Evolutionary conservation across 306 rosid species (phyloP), one percentile per base, ranked within the genome.

Genomic region (Morella rubra): DNA sequence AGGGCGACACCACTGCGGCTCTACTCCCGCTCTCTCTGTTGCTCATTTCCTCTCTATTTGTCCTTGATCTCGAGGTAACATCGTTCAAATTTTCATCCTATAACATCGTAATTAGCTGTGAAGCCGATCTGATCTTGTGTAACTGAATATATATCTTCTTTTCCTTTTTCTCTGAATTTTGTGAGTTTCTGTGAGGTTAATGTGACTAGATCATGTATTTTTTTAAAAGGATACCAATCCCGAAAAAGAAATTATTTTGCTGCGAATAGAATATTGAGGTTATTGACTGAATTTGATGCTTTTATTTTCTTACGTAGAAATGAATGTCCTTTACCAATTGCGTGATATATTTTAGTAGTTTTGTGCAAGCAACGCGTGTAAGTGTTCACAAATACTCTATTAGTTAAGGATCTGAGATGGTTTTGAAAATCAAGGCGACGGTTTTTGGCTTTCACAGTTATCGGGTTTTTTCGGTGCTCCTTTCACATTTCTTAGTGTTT

Each of bases 31-130:
- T 41, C 50, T 70, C 15, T 5, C 32, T 18, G 2, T 3, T 7
- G 0, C 6, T 8, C 16, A 19, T 58, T 58, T 22, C 16, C 11
- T 1, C 18, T 54, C 47, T 64, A 6, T 46, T 6, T 54, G 4
- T 13, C 6, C n/a, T 58, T 14, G 40, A 7, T 74, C 19, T 27
- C 6, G n/a, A 74, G 83, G 83, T 80, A 80, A 64, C 16, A 11
- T 74, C 66, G 69, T 74, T 49, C 68, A 32, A 12, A 54, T 44
- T 45, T 40, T 44, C 11, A 8, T 0, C 22, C 40, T 14, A 22
- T 11, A 58, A 3, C 0, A 7, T 1, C 10, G 32, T 55, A 16
- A 7, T 55, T 13, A 19, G 20, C 45, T 4, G 6, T 62, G 2
- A 15, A 53, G 19, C 2, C 9, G 7, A 27, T 65, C 46, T 16